Base-by-base conservation (phyloP, 495 filamentous ascomycete species). In the Eremomyces bilateralis region DNA sequence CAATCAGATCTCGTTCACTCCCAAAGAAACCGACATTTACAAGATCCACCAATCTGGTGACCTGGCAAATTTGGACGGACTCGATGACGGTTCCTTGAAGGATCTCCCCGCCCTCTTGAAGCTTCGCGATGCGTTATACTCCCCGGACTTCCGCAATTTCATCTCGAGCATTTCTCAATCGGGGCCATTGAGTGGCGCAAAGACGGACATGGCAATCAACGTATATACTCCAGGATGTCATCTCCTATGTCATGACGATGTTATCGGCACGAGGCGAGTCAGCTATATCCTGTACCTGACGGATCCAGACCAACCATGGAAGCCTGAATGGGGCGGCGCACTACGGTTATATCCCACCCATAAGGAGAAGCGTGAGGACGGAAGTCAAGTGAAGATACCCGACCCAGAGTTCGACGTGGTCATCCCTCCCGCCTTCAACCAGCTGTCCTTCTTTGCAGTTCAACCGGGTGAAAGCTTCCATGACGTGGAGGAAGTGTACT, bases 161-260 rank as follows among this genome's bases (percentile, higher is more conserved):
- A 63, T 94, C 36, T 78, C 81, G 17, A 62, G 65, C 21, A 72
- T 95, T 42, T 88, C 85, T 10, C 73, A 73, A 38, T 79, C 81
- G 22, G 83, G 84, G 5, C 68, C 76, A 34, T 57, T 99, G 47
- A 91, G 80, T 47, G 88, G 90, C 1, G 69, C 66, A 54, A 99
- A 94, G 63, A 94, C 88, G 20, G 88, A 99, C 56, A 95, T 95
- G 90, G 88, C 88, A 27, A 91, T 99, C 60, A 99, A 95, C 54
- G 71, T 95, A 27, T 99, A 99, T 53, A 92, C 80, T 1, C 88
- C 90, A 32, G 84, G 85, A 13, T 92, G 84, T 47, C 88, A 93
- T 55, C 64, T 99, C 3, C 61, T 99, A 29, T 93, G 85, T 53
- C 88, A 99, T 46, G 88, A 99, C 61, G 88, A 99, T 55, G 90